Base-by-base conservation (phyloP, 2,329 filamentous ascomycete genomes). In the Kalmusia sp. region DNA sequence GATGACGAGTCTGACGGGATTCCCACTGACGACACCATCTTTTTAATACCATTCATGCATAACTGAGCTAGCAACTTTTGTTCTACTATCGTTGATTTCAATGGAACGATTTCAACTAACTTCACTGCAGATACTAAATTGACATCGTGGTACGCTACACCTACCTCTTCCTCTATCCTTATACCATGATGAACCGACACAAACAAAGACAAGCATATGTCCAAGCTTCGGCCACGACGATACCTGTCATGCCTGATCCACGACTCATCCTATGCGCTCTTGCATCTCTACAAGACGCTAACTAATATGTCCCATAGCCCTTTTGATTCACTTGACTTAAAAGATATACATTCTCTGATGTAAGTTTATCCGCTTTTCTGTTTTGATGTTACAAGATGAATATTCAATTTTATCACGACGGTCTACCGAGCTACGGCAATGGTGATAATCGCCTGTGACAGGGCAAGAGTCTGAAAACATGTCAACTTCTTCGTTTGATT, bases 161-260 rank as follows among this genome's bases (percentile, higher is more conserved):
- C 21, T n/a, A 33, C 24, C 41, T 43, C 40, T 49, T 25, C 46
- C 40, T 30, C 11, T 17, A 28, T 14, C 22, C 24, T 21, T 22
- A 58, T 58, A 59, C 55, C 58, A 86, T 95, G 91, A 95, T 95
- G 91, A 95, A 84, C 82, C 77, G 85, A 92, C 88, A 85, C 48
- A 82, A 80, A 83, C 84, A 81, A 77, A 86, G 91, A 96, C 92
- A 96, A 96, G 91, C 91, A 96, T 96, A 96, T 96, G 91, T 96
- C 92, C 84, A 88, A 96, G 92, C 86, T 82, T 79, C 65, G 65
- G 70, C 70, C 77, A 82, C 72, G 83, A 85, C 73, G 72, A 75
- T 59, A 70, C 62, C 63, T 61, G 72, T 75, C 70, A 65, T 53
- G 56, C 52, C 72, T 76, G 73, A 76, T 59, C 51, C 48, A 51